These are phyloP conservation scores for Obba rivulosa DNA, from an alignment of 768 basidiomycete species.

Conservation along the genomic window DNA sequence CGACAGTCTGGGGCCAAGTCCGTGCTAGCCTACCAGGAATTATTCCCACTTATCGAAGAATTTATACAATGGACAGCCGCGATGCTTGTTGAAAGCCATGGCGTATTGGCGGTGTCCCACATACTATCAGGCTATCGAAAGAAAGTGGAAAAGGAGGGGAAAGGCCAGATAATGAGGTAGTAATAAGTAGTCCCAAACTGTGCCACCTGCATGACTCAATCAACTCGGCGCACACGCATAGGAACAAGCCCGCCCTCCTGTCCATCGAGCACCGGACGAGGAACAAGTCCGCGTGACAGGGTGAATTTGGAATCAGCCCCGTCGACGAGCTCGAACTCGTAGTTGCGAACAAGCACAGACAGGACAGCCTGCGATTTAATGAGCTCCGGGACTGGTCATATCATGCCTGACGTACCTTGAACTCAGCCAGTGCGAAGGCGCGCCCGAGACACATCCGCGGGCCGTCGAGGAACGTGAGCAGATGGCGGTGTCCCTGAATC, in stretches of 20 bases:
- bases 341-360: slow-evolving; percentile 37
- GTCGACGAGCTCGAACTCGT: slow-evolving; percentile 32
- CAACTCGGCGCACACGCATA: slow-evolving; percentile 19
- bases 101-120: no score
- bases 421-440: slow-evolving; percentile 35
- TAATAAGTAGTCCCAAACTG: no score
- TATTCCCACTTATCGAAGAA: no score
- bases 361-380: slow-evolving; percentile 32
- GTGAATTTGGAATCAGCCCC: slow-evolving; percentile 28
- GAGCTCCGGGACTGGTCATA: no score
- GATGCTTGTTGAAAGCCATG: no score
- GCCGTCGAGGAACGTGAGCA: slow-evolving; percentile 42
- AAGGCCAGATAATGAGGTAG: no score
- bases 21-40: no score
- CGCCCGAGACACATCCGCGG: slow-evolving; percentile 40
- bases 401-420: slow-evolving; percentile 29
- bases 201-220: no score
- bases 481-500: slow-evolving; percentile 32
- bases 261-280: slow-evolving; percentile 18
- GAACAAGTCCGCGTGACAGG: slow-evolving; percentile 12
- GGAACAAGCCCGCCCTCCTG: slow-evolving; percentile 20
- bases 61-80: no score
- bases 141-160: no score
- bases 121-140: no score
- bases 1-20: no score